These are phyloP conservation scores for Gracilariopsis chorda DNA, from an alignment of 23 red algal species.

Conservation along the genomic window DNA sequence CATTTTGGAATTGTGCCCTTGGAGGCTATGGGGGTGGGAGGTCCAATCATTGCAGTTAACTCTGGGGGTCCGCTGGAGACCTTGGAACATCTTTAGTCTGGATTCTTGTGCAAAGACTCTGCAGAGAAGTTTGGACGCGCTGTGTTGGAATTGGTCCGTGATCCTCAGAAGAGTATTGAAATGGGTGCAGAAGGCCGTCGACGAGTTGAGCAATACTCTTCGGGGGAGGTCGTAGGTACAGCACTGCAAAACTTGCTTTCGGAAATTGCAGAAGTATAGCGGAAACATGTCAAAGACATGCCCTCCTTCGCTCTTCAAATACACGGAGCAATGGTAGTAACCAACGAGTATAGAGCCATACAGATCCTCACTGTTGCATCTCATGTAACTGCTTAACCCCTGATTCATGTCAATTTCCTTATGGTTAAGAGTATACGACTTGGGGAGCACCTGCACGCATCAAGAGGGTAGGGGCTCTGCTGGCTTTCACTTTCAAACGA, in stretches of 20 bases:
- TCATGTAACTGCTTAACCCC: too few relatives aligned
- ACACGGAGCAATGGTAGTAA: too few relatives aligned
- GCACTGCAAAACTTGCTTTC: slow-evolving; percentile 19
- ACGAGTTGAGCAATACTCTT: slow-evolving; percentile 25
- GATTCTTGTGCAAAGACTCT: slow-evolving; percentile 61
- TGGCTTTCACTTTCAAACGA: too few relatives aligned
- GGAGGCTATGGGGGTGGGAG: slow-evolving; percentile 85
- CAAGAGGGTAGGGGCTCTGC: too few relatives aligned
- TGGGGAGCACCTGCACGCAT: too few relatives aligned
- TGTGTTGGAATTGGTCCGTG: not conserved
- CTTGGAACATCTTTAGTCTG: slow-evolving; percentile 76
- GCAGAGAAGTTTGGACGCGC: slow-evolving; percentile 59
- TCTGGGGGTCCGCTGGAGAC: slow-evolving; percentile 87
- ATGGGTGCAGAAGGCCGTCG: slow-evolving; percentile 14
- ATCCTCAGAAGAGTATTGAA: not conserved
- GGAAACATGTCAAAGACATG: too few relatives aligned
- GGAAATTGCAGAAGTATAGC: not conserved
- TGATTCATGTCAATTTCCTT: too few relatives aligned
- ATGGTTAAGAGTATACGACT: too few relatives aligned
- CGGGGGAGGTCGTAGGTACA: slow-evolving; percentile 31
- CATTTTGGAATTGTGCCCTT: slow-evolving; percentile 99
- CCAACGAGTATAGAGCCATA: too few relatives aligned
- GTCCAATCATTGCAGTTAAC: slow-evolving; percentile 79
- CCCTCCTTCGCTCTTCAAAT: too few relatives aligned
- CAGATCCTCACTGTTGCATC: too few relatives aligned